These are phyloP conservation scores for Aureobasidium subglaciale DNA, from an alignment of 2,329 filamentous ascomycete species.

Conservation along the genomic window DNA sequence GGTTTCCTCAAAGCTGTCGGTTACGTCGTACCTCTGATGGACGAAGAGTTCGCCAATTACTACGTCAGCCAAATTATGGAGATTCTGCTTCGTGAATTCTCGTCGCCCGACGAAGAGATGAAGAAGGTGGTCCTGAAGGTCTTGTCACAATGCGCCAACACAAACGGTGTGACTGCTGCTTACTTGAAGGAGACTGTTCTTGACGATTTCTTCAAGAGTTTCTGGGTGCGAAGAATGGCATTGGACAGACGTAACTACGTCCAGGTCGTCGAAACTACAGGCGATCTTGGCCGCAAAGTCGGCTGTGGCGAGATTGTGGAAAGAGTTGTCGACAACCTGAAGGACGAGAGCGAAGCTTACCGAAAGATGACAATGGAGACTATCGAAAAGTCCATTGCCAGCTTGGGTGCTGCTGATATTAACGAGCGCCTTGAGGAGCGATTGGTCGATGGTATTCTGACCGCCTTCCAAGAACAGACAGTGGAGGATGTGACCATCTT, in stretches of 20 bases:
- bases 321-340: conserved; percentile 87
- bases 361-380: conserved; percentile 99
- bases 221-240: conserved; percentile 96
- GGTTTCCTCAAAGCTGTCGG: conserved; percentile 96
- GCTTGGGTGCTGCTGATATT: conserved; percentile 88
- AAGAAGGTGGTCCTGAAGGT: conserved; percentile 99
- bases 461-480: conserved; percentile 96
- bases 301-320: conserved; percentile 92
- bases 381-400: conserved; percentile 90
- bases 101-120: conserved; percentile 98
- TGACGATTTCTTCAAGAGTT: conserved; percentile 96
- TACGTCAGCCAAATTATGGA: conserved; percentile 99
- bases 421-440: conserved; percentile 87
- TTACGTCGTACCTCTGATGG: conserved; percentile 98
- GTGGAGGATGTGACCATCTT: conserved; percentile 94
- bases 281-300: conserved; percentile 96
- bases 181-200: conserved; percentile 95
- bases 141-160: conserved; percentile 88
- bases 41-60: conserved; percentile 98
- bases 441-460: conserved; percentile 88
- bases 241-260: conserved; percentile 96
- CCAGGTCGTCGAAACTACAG: conserved; percentile 95
- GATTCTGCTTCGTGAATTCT: conserved; percentile 90
- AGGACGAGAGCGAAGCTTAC: conserved; percentile 96
- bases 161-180: conserved; percentile 86